Evolutionary conservation across 176 grass and related monocot genomes (phyloP).

Genomic region (Secale cereale): DNA sequence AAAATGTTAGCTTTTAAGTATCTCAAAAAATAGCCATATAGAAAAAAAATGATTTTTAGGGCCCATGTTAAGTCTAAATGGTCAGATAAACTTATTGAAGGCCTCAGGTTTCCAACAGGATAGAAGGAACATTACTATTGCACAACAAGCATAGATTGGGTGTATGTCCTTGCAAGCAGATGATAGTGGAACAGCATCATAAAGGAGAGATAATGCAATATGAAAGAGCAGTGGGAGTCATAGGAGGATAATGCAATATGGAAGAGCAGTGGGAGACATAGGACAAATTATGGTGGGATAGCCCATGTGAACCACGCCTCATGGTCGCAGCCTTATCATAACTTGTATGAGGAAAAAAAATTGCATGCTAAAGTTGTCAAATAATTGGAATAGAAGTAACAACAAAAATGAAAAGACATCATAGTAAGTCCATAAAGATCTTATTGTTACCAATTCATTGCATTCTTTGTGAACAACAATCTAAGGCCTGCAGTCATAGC

Average conservation of each 20-base stretch:
- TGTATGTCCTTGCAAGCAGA: background rate
- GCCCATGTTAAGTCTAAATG: conserved; percentile 6
- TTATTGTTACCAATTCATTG: conserved; percentile 93
- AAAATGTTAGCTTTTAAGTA: conserved; percentile 10
- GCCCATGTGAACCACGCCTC: background rate
- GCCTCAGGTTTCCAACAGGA: conserved; percentile 10
- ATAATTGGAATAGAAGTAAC: conserved; percentile 6
- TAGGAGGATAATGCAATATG: background rate
- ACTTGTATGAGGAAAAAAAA: conserved; percentile 2
- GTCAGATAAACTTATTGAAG: background rate
- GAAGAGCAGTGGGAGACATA: background rate
- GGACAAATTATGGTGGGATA: background rate
- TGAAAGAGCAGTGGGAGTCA: background rate
- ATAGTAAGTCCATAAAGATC: conserved; percentile 12
- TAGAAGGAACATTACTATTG: background rate
- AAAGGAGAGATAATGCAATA: background rate
- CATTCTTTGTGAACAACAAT: conserved; percentile 85
- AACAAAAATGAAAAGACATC: background rate
- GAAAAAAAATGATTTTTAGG: background rate
- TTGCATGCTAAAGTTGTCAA: background rate
- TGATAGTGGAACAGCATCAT: background rate
- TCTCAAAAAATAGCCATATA: conserved; percentile 12
- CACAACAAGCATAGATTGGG: conserved; percentile 13
- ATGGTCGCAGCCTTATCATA: background rate
- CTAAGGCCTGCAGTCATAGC: conserved; percentile 66